Percentiles rank a stretch among this genome's conserved stretches.
phyloP scores from a whole-genome alignment of 2,329 filamentous ascomycete species.

The Trichoderma pleuroti region DNA sequence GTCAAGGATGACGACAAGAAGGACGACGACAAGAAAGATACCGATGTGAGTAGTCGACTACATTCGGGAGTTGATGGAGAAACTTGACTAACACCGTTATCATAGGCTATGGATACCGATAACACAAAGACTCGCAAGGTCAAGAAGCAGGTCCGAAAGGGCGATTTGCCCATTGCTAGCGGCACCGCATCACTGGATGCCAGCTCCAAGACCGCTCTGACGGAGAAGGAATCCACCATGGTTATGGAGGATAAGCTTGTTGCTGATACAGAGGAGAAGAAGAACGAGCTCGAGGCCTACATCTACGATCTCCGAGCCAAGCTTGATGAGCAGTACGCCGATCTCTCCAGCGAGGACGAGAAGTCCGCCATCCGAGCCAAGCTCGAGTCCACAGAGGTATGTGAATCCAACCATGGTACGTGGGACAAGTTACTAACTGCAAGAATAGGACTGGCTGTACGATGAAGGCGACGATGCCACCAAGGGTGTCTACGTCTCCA shows the following conservation, averaged over 20 bases:
- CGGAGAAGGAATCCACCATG: slow-evolving; percentile 86
- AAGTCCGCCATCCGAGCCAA: slow-evolving; percentile 82
- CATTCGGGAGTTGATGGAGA: not conserved
- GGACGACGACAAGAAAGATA: slow-evolving; percentile 64
- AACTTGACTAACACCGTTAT: slow-evolving; percentile 26
- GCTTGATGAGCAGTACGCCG: slow-evolving; percentile 85
- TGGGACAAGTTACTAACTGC: slow-evolving; percentile 17
- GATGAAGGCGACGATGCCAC: slow-evolving; percentile 93
- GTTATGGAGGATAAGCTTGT: slow-evolving; percentile 98
- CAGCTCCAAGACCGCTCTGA: slow-evolving; percentile 59
- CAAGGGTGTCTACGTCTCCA: slow-evolving; percentile 90
- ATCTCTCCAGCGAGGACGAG: slow-evolving; percentile 88
- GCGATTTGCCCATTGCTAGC: slow-evolving; percentile 82
- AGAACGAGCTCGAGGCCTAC: slow-evolving; percentile 97
- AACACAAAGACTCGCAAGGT: slow-evolving; percentile 90
- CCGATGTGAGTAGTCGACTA: slow-evolving; percentile 61
- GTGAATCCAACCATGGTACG: slow-evolving; percentile 29
- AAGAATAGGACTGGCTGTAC: slow-evolving; percentile 89
- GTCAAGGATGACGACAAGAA: slow-evolving; percentile 74
- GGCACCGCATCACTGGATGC: slow-evolving; percentile 78
- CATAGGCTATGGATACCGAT: slow-evolving; percentile 82
- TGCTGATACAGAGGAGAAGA: slow-evolving; percentile 97
- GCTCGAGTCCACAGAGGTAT: slow-evolving; percentile 81
- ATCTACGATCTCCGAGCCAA: slow-evolving; percentile 97
- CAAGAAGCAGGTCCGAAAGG: slow-evolving; percentile 99